Base-by-base conservation (phyloP, 768 basidiomycete species). In the Auriscalpium orientale region DNA sequence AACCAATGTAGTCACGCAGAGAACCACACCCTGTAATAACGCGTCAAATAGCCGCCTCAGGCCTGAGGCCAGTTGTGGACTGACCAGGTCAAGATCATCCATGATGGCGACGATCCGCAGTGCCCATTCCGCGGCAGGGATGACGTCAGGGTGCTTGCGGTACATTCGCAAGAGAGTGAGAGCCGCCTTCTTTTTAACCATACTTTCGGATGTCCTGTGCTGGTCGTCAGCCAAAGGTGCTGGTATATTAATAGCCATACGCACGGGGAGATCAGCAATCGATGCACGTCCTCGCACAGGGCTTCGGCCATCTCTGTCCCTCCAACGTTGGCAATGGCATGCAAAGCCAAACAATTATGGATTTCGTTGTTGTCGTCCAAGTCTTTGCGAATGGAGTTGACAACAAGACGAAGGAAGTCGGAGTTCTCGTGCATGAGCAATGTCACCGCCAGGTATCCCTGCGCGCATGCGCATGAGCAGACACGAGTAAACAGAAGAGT, bases 241-340 rank as follows among this genome's bases (percentile, higher is more conserved):
- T 51, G 48, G 44, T 12, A 36, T 7, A 36, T 49, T 21, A 10
- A 28, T 46, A 45, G 36, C 34, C 22, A 10, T 12, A 72, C 80
- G 64, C 67, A 98, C 95, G 92, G 91, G 58, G 92, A 95, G 62
- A 99, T 98, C 51, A 99, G 76, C 20, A 97, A 73, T 49, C 95
- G 82, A 71, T 98, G 95, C 1, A 99, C 97, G 64, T 95, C 94
- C 64, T 91, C 91, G 10, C 81, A 85, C 46, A 99, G 77, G 8
- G 94, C 88, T 68, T 99, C 97, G 8, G 97, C 95, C 93, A 99
- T 99, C 71, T 98, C 97, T 64, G 88, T 89, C 44, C 95, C 91
- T 47, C 97, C 97, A 21, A 99, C 91, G 63, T 98, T 99, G 10
- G 97, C 97, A 62, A 99, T 98, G 15, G 97, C 97, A 65, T 99